phyloP scores from a whole-genome alignment of 371 early-diverging fungal species.

The Saksenaea oblongispora region DNA sequence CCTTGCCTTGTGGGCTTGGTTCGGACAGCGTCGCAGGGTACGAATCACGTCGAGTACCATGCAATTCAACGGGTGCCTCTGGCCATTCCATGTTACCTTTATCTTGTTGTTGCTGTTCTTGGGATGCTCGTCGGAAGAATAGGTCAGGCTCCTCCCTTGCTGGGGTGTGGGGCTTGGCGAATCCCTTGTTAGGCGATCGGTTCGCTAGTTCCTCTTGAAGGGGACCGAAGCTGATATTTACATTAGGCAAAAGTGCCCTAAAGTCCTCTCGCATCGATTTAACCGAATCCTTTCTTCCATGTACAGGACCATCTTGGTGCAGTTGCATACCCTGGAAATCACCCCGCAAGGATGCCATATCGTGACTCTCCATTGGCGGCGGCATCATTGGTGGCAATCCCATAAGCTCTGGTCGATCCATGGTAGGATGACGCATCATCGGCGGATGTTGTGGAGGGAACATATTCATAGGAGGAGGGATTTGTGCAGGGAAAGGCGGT shows the following conservation, averaged over 20 bases:
- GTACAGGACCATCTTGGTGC: slow-evolving; percentile 4
- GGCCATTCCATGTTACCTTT: not conserved
- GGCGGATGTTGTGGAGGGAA: slow-evolving; percentile 27
- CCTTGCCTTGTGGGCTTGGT: not conserved
- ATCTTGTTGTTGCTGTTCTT: not conserved
- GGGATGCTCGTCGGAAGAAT: not conserved
- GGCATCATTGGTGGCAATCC: slow-evolving; percentile 12
- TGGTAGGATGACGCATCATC: slow-evolving; percentile 27
- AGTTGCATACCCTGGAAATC: slow-evolving; percentile 7
- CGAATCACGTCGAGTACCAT: not conserved
- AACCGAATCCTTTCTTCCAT: slow-evolving; percentile 13
- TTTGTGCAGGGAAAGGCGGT: slow-evolving; percentile 17
- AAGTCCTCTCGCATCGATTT: slow-evolving; percentile 59
- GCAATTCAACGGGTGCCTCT: not conserved
- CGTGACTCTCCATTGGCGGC: slow-evolving; percentile 9
- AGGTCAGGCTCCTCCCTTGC: slow-evolving; percentile 1
- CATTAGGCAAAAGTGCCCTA: slow-evolving; percentile 70
- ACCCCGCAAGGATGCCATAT: slow-evolving; percentile 4
- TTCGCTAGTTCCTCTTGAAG: slow-evolving; percentile 26
- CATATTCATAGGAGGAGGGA: slow-evolving; percentile 26
- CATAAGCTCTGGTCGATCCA: slow-evolving; percentile 10
- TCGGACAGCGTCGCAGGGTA: not conserved
- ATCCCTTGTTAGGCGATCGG: not conserved
- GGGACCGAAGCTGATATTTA: slow-evolving; percentile 66
- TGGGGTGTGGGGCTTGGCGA: slow-evolving; percentile 12